phyloP scores from a whole-genome alignment of 305 asterid species.

The Solanum aculeatissimum region DNA sequence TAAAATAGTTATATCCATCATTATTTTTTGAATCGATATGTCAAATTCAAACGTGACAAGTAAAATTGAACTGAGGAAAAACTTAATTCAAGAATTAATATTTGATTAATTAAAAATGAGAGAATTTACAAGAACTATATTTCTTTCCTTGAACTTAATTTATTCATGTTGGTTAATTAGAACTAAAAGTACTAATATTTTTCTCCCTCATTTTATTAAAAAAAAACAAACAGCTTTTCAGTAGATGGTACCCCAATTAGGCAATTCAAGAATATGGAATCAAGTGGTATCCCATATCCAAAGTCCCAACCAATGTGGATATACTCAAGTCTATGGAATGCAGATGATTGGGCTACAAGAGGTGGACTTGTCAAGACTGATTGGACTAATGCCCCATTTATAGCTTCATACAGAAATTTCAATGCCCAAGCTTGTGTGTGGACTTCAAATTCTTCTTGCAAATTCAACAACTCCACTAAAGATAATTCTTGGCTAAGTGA shows the following conservation, averaged over 20 bases:
- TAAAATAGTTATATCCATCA: no score
- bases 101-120: no score
- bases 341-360: slow-evolving; percentile 8
- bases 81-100: no score
- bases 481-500: background rate
- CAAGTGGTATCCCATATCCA: slow-evolving; percentile 1
- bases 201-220: background rate
- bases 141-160: background rate
- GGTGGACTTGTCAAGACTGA: slow-evolving; percentile 7
- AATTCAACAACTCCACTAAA: background rate
- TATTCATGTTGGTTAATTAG: background rate
- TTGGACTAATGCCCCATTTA: slow-evolving; percentile 4
- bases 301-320: slow-evolving; percentile 7
- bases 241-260: slow-evolving; percentile 7
- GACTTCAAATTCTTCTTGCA: background rate
- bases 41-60: no score
- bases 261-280: slow-evolving; percentile 1
- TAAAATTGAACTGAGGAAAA: no score
- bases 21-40: no score
- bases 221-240: background rate
- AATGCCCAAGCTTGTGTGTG: slow-evolving; percentile 3
- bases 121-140: no score
- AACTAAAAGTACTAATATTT: background rate
- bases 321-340: slow-evolving; percentile 4
- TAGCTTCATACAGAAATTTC: slow-evolving; percentile 3